Base-by-base conservation (phyloP, 345 rosid genomes). In the Alliaria petiolata region DNA sequence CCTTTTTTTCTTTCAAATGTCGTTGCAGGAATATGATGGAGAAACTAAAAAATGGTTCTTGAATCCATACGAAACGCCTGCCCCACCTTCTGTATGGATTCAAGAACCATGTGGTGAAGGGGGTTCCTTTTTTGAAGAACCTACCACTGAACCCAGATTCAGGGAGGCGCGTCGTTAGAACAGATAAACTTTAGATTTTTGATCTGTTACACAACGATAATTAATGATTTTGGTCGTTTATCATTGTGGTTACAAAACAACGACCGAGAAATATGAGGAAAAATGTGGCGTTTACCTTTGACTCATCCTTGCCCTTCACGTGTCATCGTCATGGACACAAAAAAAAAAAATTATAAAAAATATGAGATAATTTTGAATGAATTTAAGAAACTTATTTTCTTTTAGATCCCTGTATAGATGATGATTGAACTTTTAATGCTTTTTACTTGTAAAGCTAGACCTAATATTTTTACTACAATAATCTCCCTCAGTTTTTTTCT, bases 121-220 rank as follows among this genome's bases (percentile, higher is more conserved):
- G 13, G 69, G 55, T 31, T 46, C 54, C 25, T 38, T 36, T 50
- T 42, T 14, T 14, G 49, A 59, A 67, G 78, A 75, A 67, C 62
- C 73, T 57, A 57, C 72, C 45, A 65, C 67, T 56, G 57, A 65
- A 74, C 31, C 77, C 30, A 65, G 36, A 74, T 31, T 25, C 66
- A 65, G 46, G 26, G 64, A 65, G 72, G 67, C 38, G n/a, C n/a
- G n/a, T n/a, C n/a, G 66, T 46, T 38, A n/a, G n/a, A n/a, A n/a
- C n/a, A n/a, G n/a, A n/a, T 39, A 62, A 47, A 51, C 3, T 25
- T 12, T 47, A 54, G 19, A 56, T 16, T 31, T 19, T 46, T 6
- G 0, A 34, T 35, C 42, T 35, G 70, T 65, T 9, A 38, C 50
- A 6, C 2, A 16, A 72, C 9, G n/a, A 15, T 33, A 8, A 38